A percentile compares a stretch with the other conserved stretches of the same genome.
Evolutionary conservation across 192 early-diverging fungal species (phyloP).

Genomic region (Tieghemiomyces parasiticus): DNA sequence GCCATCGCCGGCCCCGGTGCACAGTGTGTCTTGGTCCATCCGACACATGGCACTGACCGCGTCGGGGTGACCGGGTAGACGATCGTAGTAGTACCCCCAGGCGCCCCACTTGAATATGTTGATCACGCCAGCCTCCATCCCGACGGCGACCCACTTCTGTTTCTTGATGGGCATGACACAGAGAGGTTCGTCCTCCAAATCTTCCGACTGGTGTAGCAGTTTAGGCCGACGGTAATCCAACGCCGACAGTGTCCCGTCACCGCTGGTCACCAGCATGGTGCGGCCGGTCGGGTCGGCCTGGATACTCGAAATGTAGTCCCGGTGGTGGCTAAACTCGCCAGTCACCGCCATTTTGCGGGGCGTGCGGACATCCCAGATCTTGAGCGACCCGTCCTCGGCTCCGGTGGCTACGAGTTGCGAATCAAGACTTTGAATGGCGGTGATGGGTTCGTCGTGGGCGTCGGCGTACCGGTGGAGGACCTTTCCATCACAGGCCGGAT

Average conservation of each 20-base stretch:
- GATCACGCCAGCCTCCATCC: conserved; percentile 78
- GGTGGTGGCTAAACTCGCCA: conserved; percentile 69
- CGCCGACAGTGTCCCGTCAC: conserved; percentile 80
- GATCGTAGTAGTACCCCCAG: conserved; percentile 88
- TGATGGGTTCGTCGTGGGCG: conserved; percentile 85
- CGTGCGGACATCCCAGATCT: conserved; percentile 81
- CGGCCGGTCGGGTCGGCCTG: conserved; percentile 48
- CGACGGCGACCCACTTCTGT: conserved; percentile 72
- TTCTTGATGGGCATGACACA: conserved; percentile 52
- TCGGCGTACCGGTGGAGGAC: conserved; percentile 47
- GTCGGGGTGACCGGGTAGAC: conserved; percentile 86
- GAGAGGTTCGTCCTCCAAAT: conserved; percentile 91
- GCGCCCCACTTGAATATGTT: conserved; percentile 79
- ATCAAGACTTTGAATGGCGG: conserved; percentile 52
- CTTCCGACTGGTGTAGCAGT: conserved; percentile 73
- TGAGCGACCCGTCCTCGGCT: conserved; percentile 77
- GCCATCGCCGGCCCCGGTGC: conserved; percentile 89
- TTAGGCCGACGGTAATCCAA: conserved; percentile 83
- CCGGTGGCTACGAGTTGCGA: conserved; percentile 77
- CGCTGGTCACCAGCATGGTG: conserved; percentile 68
- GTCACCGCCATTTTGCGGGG: conserved; percentile 35
- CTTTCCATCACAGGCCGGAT: conserved; percentile 51
- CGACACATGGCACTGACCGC: conserved; percentile 78
- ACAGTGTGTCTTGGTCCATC: conserved; percentile 67
- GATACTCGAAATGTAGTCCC: conserved; percentile 88